Evolutionary conservation across 208 protist species (phyloP).

Genomic region (Crithidia sp.): DNA sequence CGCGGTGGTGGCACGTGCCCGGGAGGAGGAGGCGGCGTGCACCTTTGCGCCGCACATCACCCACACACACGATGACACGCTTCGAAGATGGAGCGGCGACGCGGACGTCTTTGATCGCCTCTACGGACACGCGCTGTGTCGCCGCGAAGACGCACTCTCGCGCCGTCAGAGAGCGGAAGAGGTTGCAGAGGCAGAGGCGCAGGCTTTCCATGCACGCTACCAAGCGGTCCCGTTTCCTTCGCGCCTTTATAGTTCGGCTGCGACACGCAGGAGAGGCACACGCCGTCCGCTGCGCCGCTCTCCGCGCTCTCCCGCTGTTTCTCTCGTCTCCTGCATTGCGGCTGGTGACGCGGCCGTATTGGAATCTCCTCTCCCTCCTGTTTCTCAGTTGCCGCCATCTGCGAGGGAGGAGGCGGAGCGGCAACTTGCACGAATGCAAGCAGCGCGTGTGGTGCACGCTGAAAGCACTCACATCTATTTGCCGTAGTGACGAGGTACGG

Average conservation of each 20-base stretch:
- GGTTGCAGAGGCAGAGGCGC: background rate
- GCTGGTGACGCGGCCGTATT: no score
- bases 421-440: constrained; percentile 1
- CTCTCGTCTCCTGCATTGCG: no score
- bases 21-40: constrained; percentile 1
- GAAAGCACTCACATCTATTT: background rate
- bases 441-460: background rate
- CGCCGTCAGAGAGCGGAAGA: no score
- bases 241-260: no score
- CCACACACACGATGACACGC: constrained; percentile 10
- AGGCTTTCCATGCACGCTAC: constrained; percentile 7
- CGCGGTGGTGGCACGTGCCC: background rate
- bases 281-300: no score
- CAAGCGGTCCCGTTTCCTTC: background rate
- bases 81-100: background rate
- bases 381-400: background rate
- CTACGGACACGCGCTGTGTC: constrained; percentile 22
- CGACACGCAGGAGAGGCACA: no score
- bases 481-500: no score
- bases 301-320: no score
- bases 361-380: background rate
- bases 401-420: background rate
- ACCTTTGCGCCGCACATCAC: constrained; percentile 21
- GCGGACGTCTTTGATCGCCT: constrained; percentile 18
- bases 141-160: constrained; percentile 2